Evolutionary conservation across 345 rosid species (phyloP).

Genomic region (Populus pruinosa): DNA sequence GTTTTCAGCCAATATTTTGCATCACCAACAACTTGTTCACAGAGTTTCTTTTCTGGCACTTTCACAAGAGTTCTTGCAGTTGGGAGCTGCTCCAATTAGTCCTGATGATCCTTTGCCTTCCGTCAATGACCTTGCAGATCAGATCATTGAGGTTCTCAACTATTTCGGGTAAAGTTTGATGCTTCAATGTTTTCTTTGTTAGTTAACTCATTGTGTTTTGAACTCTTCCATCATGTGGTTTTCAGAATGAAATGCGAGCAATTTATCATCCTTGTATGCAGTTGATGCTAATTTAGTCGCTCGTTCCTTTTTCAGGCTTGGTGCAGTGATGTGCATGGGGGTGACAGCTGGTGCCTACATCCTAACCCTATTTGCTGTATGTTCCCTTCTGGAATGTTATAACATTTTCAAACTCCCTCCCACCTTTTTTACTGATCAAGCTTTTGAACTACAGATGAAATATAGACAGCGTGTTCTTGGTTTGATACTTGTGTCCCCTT

Average conservation of each 20-base stretch:
- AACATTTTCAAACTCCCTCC: neutral
- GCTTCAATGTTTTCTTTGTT: neutral
- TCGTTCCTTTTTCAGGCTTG: constrained; percentile 50
- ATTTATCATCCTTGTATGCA: neutral
- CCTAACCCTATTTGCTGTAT: constrained; percentile 88
- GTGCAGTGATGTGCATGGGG: constrained; percentile 97
- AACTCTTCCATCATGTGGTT: neutral
- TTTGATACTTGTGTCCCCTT: constrained; percentile 86
- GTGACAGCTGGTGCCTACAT: constrained; percentile 96
- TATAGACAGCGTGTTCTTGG: constrained; percentile 86
- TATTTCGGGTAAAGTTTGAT: constrained; percentile 62
- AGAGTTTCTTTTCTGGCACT: constrained; percentile 45
- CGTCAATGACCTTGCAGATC: constrained; percentile 89
- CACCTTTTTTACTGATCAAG: neutral
- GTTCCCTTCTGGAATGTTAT: constrained; percentile 28
- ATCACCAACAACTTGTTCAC: constrained; percentile 14
- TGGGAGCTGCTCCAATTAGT: constrained; percentile 73
- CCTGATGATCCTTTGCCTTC: constrained; percentile 57
- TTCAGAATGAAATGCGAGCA: neutral
- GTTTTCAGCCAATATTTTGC: neutral
- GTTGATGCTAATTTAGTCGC: neutral
- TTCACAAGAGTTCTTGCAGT: constrained; percentile 83
- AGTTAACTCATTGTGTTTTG: neutral
- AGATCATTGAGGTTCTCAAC: constrained; percentile 87
- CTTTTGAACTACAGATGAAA: constrained; percentile 59